Percentiles rank a stretch among this genome's conserved stretches.
phyloP scores from a whole-genome alignment of 768 basidiomycete genomes.

The Boletus reticuloceps region DNA sequence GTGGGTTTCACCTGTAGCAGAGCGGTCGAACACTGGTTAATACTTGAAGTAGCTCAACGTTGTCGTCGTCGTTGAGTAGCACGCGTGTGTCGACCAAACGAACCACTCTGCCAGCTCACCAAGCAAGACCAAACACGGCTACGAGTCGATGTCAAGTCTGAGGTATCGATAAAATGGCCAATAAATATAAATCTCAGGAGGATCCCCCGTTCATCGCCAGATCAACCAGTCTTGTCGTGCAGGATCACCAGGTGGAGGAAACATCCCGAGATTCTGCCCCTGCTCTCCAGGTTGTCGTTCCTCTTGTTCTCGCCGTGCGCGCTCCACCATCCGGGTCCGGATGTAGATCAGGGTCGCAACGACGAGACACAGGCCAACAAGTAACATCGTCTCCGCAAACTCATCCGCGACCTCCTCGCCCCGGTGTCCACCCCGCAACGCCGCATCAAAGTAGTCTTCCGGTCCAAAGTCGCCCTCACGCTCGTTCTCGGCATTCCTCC shows the following conservation, averaged over 20 bases:
- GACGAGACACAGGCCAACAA: constrained; percentile 68
- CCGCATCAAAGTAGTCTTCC: constrained; percentile 80
- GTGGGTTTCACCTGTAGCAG: not conserved
- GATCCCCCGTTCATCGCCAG: constrained; percentile 30
- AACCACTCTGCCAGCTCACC: constrained; percentile 5
- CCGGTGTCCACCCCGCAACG: constrained; percentile 54
- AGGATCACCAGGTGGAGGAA: constrained; percentile 64
- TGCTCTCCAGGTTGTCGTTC: constrained; percentile 36
- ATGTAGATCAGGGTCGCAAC: constrained; percentile 77
- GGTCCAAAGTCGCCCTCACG: constrained; percentile 73
- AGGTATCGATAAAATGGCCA: not conserved
- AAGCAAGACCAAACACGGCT: constrained; percentile 27
- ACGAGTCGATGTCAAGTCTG: not conserved
- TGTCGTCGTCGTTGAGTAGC: constrained; percentile 12
- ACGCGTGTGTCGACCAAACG: constrained; percentile 4
- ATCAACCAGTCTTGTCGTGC: constrained; percentile 67
- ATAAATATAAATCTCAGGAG: constrained; percentile 3
- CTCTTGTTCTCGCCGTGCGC: constrained; percentile 64
- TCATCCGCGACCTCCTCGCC: constrained; percentile 69
- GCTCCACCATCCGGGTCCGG: constrained; percentile 73
- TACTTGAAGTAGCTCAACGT: constrained; percentile 2
- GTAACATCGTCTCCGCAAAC: constrained; percentile 75
- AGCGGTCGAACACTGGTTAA: not conserved
- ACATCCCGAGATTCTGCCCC: constrained; percentile 42
- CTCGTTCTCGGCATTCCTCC: constrained; percentile 68